Evolutionary conservation across 2,329 filamentous ascomycete species (phyloP).

Genomic region (Dactylonectria estremocensis): DNA sequence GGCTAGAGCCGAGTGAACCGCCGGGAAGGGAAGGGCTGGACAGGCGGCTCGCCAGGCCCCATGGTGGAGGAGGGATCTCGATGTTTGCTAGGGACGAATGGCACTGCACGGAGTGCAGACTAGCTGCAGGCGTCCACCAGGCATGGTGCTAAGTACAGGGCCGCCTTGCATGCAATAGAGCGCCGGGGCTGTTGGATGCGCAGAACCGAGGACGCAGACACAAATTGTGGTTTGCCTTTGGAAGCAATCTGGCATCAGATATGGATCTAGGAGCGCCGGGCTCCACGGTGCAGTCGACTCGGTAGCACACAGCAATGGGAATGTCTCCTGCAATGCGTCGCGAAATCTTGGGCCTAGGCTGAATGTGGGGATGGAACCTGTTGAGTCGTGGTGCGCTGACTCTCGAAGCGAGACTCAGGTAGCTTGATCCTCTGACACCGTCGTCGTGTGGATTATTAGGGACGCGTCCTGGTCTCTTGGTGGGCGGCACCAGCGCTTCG

Average conservation of each 20-base stretch:
- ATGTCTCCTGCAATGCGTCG: not conserved
- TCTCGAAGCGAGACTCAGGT: slow-evolving; percentile 11
- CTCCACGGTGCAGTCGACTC: slow-evolving; percentile 13
- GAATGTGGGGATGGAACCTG: not conserved
- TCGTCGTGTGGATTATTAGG: slow-evolving; percentile 6
- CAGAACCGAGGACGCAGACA: slow-evolving; percentile 30
- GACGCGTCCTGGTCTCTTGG: slow-evolving; percentile 21
- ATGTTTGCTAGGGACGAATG: slow-evolving; percentile 44
- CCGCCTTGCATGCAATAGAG: slow-evolving; percentile 46
- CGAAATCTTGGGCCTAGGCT: not conserved
- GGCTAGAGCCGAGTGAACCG: slow-evolving; percentile 58
- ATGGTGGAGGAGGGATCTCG: slow-evolving; percentile 45
- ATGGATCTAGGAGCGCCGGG: slow-evolving; percentile 16
- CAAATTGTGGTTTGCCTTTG: slow-evolving; percentile 26
- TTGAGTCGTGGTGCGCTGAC: not conserved
- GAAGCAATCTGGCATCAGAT: slow-evolving; percentile 33
- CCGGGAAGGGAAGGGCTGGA: slow-evolving; percentile 50
- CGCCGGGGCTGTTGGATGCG: slow-evolving; percentile 37
- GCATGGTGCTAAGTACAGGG: slow-evolving; percentile 11
- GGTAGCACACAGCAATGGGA: slow-evolving; percentile 7
- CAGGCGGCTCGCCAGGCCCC: slow-evolving; percentile 42
- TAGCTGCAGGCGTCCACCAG: slow-evolving; percentile 24
- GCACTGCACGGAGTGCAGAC: slow-evolving; percentile 12
- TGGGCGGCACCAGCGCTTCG: slow-evolving; percentile 45
- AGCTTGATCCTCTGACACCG: slow-evolving; percentile 21